These are phyloP conservation scores for Parsonsia alboflavescens DNA, from an alignment of 257 asterid genomes.

Conservation along the genomic window DNA sequence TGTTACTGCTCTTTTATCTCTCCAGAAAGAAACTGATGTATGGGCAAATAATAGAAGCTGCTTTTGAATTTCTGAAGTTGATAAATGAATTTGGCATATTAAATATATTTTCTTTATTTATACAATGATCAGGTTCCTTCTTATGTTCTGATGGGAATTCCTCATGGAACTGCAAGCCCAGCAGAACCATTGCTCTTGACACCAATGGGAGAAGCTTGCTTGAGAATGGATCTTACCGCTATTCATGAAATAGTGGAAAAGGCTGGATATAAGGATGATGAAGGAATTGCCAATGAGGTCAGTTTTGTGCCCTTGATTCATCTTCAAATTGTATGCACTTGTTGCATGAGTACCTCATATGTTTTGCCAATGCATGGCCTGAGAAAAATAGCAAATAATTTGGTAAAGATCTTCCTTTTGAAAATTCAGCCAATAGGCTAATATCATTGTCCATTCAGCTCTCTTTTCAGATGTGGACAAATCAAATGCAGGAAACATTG, in stretches of 20 bases:
- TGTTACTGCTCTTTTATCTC: conserved; percentile 52
- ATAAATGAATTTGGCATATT: background rate
- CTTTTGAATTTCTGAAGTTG: background rate
- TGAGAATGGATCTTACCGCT: conserved; percentile 85
- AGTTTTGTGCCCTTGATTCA: background rate
- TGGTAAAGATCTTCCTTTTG: background rate
- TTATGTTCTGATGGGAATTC: conserved; percentile 44
- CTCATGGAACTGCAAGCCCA: conserved; percentile 30
- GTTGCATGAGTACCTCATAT: background rate
- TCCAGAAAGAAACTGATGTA: conserved; percentile 80
- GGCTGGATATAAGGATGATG: conserved; percentile 75
- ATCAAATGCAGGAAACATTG: conserved; percentile 91
- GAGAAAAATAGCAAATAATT: background rate
- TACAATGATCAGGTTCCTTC: conserved; percentile 53
- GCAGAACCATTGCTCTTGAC: conserved; percentile 35
- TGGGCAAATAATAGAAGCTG: background rate
- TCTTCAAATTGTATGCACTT: background rate
- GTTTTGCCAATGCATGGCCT: background rate
- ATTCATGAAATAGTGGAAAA: conserved; percentile 76
- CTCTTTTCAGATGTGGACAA: conserved; percentile 96
- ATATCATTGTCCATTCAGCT: conserved; percentile 47
- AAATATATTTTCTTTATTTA: background rate
- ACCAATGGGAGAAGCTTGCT: conserved; percentile 76
- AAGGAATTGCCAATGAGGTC: conserved; percentile 86
- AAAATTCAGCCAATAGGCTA: background rate